Base-by-base conservation (phyloP, 2,329 filamentous ascomycete species). In the Colletotrichum aenigma region DNA sequence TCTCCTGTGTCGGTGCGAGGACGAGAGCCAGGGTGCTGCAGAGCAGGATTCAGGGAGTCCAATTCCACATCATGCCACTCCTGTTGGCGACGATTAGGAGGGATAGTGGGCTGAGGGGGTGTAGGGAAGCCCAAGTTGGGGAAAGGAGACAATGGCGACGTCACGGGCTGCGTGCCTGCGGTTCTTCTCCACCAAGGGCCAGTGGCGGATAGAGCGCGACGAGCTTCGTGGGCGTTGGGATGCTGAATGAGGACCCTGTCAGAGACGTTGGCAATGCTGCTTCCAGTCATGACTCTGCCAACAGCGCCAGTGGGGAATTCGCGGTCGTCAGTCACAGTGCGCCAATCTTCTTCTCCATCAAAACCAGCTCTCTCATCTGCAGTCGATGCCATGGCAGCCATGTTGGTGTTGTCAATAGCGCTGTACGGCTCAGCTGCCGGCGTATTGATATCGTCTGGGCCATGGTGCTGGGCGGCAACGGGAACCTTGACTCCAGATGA, bases 261-360 rank as follows among this genome's bases (percentile, higher is more conserved):
- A 28, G 77, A 78, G 48, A 76, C 73, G 15, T 78, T 75, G 32
- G 77, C 77, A 12, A 78, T 76, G 64, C 77, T 78, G 72, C 77
- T 78, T n/a, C 77, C 77, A 56, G 68, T 75, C 56, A 77, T 70
- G 8, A 75, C 62, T 8, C 75, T 66, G 18, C 77, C 75, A 24
- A 78, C 32, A 38, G 56, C 34, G 9, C 68, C 61, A 36, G 26
- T 13, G 18, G 55, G 58, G 7, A 56, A 61, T 16, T 60, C 38
- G 30, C 60, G 72, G 30, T 78, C 76, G 7, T 78, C 77, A 15
- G 72, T 71, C 30, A 78, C 72, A 6, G 77, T 78, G 9, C 66
- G 68, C 77, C 77, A 78, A 56, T 78, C 77, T 18, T 78, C 71
- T 18, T 76, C 71, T n/a, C 36, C 61, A 21, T 69, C 70, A 10